A percentile compares a stretch with the other conserved stretches of the same genome.
These are phyloP conservation scores for Scedosporium boydii DNA, from an alignment of 2,329 filamentous ascomycete genomes.

Conservation along the genomic window DNA sequence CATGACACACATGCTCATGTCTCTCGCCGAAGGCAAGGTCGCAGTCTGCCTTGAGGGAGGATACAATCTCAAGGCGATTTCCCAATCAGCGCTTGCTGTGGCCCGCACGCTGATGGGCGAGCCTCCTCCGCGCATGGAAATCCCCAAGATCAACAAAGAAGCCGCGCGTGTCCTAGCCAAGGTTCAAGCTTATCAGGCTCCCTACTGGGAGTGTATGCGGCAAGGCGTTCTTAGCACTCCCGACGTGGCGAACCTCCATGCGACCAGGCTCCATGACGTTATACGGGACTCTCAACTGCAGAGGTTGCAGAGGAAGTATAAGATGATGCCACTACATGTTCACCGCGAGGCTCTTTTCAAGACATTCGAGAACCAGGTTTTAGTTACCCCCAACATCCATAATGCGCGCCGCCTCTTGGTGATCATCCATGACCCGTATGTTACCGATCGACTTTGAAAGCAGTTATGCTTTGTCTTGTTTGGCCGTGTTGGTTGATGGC, in stretches of 20 bases:
- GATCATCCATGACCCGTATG: conserved; percentile 84
- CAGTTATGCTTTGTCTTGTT: conserved; percentile 5
- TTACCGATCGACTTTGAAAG: conserved; percentile 11
- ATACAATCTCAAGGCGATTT: conserved; percentile 90
- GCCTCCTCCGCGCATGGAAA: conserved; percentile 56
- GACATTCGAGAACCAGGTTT: conserved; percentile 76
- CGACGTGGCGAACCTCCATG: conserved; percentile 40
- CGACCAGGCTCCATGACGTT: conserved; percentile 65
- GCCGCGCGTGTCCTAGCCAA: conserved; percentile 46
- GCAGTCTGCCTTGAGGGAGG: conserved; percentile 92
- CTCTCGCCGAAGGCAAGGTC: conserved; percentile 77
- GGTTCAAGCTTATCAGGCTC: conserved; percentile 51
- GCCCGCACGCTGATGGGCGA: conserved; percentile 93
- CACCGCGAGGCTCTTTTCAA: conserved; percentile 63
- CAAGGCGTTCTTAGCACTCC: conserved; percentile 50
- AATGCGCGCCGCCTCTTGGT: conserved; percentile 62
- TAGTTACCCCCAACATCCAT: conserved; percentile 66
- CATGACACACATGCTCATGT: conserved; percentile 99
- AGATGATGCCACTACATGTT: conserved; percentile 74
- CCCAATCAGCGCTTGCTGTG: conserved; percentile 82
- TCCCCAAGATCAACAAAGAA: conserved; percentile 48
- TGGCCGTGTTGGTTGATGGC: too few species aligned
- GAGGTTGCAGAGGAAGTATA: conserved; percentile 58
- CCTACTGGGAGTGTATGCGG: conserved; percentile 83
- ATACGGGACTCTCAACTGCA: conserved; percentile 69